Conservation (phyloP, 352 stramenopile species). For the Phytophthora pinifolia region DNA sequence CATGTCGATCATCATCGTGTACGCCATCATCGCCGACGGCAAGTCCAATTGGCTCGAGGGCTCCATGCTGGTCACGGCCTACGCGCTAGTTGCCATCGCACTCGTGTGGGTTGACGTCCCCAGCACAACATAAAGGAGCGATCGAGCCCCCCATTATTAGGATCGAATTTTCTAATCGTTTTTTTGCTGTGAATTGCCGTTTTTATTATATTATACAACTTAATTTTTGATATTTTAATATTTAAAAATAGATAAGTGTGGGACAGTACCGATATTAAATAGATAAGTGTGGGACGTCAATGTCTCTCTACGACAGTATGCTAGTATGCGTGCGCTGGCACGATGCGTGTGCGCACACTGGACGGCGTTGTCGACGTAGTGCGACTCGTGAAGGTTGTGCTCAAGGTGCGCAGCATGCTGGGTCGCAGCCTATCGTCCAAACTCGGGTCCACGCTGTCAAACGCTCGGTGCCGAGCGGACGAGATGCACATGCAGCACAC, state of each 20-base stretch:
- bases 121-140: constrained; percentile 32
- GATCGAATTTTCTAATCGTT: constrained; percentile 19
- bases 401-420: constrained; percentile 22
- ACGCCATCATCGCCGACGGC: constrained; percentile 89
- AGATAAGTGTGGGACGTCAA: constrained; percentile 22
- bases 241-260: too few species aligned
- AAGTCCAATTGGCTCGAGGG: constrained; percentile 93
- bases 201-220: too few species aligned
- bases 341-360: constrained; percentile 6
- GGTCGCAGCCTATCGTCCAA: constrained; percentile 24
- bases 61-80: constrained; percentile 91
- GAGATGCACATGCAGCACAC: constrained; percentile 46
- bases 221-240: too few species aligned
- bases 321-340: constrained; percentile 11
- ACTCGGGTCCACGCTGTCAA: constrained; percentile 16
- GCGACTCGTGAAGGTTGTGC: constrained; percentile 19
- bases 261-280: constrained; percentile 23
- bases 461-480: constrained; percentile 32
- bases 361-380: constrained; percentile 19
- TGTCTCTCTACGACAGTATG: constrained; percentile 6
- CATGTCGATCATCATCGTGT: constrained; percentile 96
- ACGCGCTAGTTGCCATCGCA: constrained; percentile 84
- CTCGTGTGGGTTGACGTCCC: constrained; percentile 84
- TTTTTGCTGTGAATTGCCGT: too few species aligned
- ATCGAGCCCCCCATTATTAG: too few species aligned